Conservation (phyloP, 73 alveolate genomes). For the Urostyla sp. region DNA sequence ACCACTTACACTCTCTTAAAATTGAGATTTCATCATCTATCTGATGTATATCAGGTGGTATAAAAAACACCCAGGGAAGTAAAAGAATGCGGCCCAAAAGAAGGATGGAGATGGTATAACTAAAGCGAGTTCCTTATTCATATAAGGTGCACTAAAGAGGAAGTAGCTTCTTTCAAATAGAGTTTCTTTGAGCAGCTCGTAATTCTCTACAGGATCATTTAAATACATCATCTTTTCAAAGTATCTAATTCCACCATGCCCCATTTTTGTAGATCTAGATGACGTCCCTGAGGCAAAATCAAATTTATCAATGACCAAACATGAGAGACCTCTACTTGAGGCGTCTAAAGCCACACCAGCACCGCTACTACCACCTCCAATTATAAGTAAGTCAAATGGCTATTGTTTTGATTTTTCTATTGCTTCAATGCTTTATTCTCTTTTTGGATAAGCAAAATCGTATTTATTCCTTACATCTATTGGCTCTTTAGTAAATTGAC, state of each 20-base stretch:
- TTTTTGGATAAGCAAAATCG: background rate
- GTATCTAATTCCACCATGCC: conserved; percentile 95
- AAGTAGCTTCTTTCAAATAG: conserved; percentile 83
- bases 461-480: background rate
- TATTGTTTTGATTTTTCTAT: background rate
- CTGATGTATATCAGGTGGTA: conserved; percentile 76
- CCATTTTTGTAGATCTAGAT: conserved; percentile 87
- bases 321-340: conserved; percentile 86
- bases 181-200: conserved; percentile 78
- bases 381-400: conserved; percentile 39
- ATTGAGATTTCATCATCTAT: conserved; percentile 21
- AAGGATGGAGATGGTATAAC: conserved; percentile 74
- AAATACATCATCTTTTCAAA: conserved; percentile 68
- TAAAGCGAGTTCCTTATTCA: conserved; percentile 75
- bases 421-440: background rate
- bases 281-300: conserved; percentile 93
- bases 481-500: background rate
- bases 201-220: conserved; percentile 78
- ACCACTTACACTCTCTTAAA: conserved; percentile 33
- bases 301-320: conserved; percentile 74
- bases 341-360: conserved; percentile 96
- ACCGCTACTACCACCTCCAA: conserved; percentile 75
- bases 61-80: conserved; percentile 76
- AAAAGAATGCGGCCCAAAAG: conserved; percentile 74
- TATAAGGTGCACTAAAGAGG: conserved; percentile 75